Evolutionary conservation across 2,329 filamentous ascomycete species (phyloP).

Genomic region (Cadophora luteo-olivacea): DNA sequence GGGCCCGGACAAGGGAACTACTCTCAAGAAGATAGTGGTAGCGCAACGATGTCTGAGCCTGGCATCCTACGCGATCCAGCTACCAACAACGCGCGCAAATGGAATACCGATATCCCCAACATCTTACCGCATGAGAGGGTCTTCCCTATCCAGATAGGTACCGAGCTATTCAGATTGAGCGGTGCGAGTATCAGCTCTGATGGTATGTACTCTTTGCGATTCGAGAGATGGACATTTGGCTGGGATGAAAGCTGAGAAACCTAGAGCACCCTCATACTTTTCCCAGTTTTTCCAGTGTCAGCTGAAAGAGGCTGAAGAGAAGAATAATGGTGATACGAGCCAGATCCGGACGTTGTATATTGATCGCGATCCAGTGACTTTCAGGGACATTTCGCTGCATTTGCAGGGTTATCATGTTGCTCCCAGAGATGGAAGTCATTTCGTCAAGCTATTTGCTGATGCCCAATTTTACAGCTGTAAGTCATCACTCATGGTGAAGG

Average conservation of each 20-base stretch:
- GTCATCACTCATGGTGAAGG: constrained; percentile 39
- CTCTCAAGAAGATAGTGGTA: constrained; percentile 5
- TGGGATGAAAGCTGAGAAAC: constrained; percentile 51
- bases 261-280: constrained; percentile 91
- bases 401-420: constrained; percentile 90
- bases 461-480: constrained; percentile 90
- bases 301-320: constrained; percentile 67
- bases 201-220: constrained; percentile 57
- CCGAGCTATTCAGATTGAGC: constrained; percentile 71
- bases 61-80: constrained; percentile 36
- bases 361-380: constrained; percentile 88
- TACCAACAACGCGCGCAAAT: constrained; percentile 25
- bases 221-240: not conserved
- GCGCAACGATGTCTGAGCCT: constrained; percentile 25
- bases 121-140: constrained; percentile 51
- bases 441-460: constrained; percentile 91
- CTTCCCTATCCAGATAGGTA: constrained; percentile 74
- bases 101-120: constrained; percentile 45
- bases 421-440: constrained; percentile 83
- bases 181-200: constrained; percentile 75
- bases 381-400: constrained; percentile 87
- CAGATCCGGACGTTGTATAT: constrained; percentile 85
- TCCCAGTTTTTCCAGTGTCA: constrained; percentile 92
- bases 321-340: constrained; percentile 45
- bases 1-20: not conserved